Percentiles rank a stretch among this genome's conserved stretches.
phyloP scores from a whole-genome alignment of 169 alveolate genomes.

The Amoebophrya sp. region DNA sequence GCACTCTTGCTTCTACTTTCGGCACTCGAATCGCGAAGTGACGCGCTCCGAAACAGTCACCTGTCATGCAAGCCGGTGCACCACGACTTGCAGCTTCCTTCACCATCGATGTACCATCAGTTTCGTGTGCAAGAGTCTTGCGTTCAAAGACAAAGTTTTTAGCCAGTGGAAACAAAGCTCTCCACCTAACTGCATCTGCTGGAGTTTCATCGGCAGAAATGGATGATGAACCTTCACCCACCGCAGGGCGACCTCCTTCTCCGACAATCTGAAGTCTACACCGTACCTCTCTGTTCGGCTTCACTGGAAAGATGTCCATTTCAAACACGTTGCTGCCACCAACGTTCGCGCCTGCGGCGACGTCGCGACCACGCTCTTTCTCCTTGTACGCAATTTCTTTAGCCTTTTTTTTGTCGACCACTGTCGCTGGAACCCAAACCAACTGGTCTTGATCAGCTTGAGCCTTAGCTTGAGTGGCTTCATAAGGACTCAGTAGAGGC shows the following conservation, averaged over 20 bases:
- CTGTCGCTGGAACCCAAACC: neutral
- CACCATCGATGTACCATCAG: neutral
- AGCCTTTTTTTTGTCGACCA: neutral
- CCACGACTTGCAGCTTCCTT: neutral
- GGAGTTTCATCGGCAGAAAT: too few species aligned
- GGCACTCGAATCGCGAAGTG: neutral
- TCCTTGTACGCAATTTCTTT: neutral
- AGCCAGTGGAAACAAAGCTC: too few species aligned
- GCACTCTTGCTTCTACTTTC: neutral
- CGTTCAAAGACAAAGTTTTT: too few species aligned
- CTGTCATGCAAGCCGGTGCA: neutral
- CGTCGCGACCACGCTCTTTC: neutral
- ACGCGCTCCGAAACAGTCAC: neutral
- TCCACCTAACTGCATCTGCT: too few species aligned
- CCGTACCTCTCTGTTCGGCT: neutral
- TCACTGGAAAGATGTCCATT: neutral
- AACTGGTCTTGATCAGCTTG: too few species aligned
- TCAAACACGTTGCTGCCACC: neutral
- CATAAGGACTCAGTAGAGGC: too few species aligned
- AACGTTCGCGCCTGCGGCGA: neutral
- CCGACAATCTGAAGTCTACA: neutral
- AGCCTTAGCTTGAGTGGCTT: too few species aligned
- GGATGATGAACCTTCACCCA: too few species aligned
- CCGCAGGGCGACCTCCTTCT: neutral
- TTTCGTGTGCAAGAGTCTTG: too few species aligned